These are phyloP conservation scores for Luffa acutangula DNA, from an alignment of 306 rosid genomes.

Conservation along the genomic window DNA sequence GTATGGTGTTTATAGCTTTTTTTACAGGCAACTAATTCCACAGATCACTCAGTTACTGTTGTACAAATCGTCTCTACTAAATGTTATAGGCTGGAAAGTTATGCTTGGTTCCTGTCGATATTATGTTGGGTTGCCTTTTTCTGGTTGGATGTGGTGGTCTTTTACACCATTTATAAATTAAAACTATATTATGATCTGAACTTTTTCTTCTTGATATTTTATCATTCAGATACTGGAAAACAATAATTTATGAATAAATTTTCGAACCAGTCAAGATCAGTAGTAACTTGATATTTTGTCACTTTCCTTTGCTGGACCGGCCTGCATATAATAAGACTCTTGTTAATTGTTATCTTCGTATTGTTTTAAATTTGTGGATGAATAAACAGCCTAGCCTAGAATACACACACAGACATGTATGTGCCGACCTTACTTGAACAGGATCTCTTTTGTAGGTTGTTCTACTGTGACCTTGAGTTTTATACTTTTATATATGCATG, in stretches of 20 bases:
- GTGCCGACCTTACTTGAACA: too few relatives aligned
- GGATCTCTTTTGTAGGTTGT: too few relatives aligned
- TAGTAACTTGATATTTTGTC: constrained; percentile 6
- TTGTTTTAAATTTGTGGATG: neutral
- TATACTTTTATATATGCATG: neutral
- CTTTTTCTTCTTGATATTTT: neutral
- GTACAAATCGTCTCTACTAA: neutral
- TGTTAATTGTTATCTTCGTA: neutral
- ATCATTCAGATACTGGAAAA: neutral
- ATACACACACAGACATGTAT: too few relatives aligned
- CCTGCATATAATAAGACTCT: neutral
- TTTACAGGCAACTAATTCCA: neutral
- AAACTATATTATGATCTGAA: neutral
- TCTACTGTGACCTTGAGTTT: too few relatives aligned
- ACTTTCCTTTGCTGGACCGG: constrained; percentile 76
- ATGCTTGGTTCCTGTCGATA: neutral
- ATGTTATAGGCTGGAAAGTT: neutral
- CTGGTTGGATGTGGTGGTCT: neutral
- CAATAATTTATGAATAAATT: neutral
- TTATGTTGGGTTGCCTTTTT: neutral
- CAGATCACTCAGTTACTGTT: neutral
- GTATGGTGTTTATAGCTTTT: neutral
- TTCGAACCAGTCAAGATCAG: neutral
- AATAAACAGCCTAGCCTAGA: neutral
- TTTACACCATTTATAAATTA: neutral